Evolutionary conservation across 2,329 filamentous ascomycete species (phyloP), one percentile per base, ranked within the genome.

Genomic region (Emergomyces orientalis): DNA sequence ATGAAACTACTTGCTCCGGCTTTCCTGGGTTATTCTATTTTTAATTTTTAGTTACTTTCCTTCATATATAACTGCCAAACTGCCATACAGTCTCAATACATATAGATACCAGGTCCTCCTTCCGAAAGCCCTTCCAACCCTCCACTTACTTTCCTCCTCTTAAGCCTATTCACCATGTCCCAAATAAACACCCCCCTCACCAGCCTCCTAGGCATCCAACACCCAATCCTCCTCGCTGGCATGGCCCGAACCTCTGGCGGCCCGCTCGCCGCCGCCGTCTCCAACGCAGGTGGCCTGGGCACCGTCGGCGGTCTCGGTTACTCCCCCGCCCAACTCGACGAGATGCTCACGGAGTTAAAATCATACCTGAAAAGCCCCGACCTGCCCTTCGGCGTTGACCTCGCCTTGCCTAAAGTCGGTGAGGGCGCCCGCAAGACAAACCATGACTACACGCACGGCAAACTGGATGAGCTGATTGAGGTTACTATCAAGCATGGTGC

Each of bases 381-480:
- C 54, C 82, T 96, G 4, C 90, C 92, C 0, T 97, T 97, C 74
- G 93, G 92, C 68, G 86, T 97, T 39, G 93, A 97, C 75, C 86
- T 97, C 1, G 92, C 92, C 0, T 84, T 97, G 14, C 92, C 93
- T 0, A 91, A 97, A 77, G 81, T 97, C 62, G 93, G 93, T 63
- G 91, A 88, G 49, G 81, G 78, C 41, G 93, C 93, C 7, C 86
- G 93, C 67, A 89, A 89, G 75, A 97, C 93, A 3, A 97, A 97
- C 78, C 90, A 96, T 77, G 93, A 97, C 76, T 97, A 97, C 80
- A 97, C 93, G 0, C 83, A 88, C 68, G 93, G 93, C 51, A 88
- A 91, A 74, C 84, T 97, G 19, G 89, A 95, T 73, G 88, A 95
- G 75, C 81, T 97, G 41, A 88, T 97, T 67, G 88, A 91, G 69